Percentiles rank a stretch among this genome's conserved stretches.
phyloP scores from a whole-genome alignment of 2,329 filamentous ascomycete genomes.

The Colletotrichum shisoi region DNA sequence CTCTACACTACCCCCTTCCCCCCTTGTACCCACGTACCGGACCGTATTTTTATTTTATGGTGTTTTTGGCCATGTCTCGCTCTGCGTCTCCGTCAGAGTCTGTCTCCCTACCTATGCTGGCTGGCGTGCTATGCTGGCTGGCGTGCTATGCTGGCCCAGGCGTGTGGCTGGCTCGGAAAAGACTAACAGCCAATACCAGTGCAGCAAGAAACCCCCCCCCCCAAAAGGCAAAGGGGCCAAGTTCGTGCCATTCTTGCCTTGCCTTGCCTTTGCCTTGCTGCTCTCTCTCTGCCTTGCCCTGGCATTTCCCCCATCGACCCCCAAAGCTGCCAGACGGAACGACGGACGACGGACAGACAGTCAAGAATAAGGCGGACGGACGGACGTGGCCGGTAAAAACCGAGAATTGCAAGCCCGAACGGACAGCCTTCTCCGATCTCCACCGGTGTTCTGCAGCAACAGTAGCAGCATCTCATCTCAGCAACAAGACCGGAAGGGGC shows the following conservation, averaged over 20 bases:
- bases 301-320: background rate
- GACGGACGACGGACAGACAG: background rate
- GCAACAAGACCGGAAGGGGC: conserved; percentile 35
- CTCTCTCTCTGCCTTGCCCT: background rate
- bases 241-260: conserved; percentile 19
- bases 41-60: background rate
- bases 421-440: background rate
- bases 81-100: background rate
- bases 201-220: background rate
- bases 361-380: background rate
- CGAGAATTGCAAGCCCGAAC: conserved; percentile 15
- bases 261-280: conserved; percentile 7
- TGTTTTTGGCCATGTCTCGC: background rate
- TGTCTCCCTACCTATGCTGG: background rate
- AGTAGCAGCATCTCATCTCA: conserved; percentile 14
- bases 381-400: conserved; percentile 17
- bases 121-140: background rate
- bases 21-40: conserved; percentile 19
- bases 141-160: conserved; percentile 5
- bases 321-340: no score
- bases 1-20: background rate
- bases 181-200: conserved; percentile 22
- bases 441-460: background rate
- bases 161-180: conserved; percentile 20
- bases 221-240: background rate